Evolutionary conservation across 2,329 filamentous ascomycete species (phyloP).

Genomic region (Colletotrichum echinochloae): DNA sequence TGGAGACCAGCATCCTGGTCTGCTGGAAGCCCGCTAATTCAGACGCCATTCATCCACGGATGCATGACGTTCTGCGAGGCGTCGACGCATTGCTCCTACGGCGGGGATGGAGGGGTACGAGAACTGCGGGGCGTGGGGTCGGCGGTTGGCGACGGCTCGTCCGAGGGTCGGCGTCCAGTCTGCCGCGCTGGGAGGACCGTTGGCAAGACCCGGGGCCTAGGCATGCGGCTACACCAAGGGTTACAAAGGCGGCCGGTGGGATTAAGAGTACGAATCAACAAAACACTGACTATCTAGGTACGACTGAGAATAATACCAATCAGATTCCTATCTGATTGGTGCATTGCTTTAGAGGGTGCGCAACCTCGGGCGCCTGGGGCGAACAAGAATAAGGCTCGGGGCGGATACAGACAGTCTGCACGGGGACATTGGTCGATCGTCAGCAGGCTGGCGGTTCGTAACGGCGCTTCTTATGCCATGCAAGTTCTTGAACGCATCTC

Average conservation of each 20-base stretch:
- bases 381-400: background rate
- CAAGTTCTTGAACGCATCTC: slow-evolving; percentile 18
- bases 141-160: slow-evolving; percentile 29
- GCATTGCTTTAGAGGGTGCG: background rate
- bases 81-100: slow-evolving; percentile 11
- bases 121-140: slow-evolving; percentile 22
- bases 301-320: background rate
- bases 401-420: background rate
- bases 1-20: slow-evolving; percentile 15
- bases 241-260: background rate
- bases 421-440: slow-evolving; percentile 11
- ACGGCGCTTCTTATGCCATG: slow-evolving; percentile 23
- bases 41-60: slow-evolving; percentile 14
- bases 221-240: slow-evolving; percentile 7
- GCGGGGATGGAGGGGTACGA: slow-evolving; percentile 21
- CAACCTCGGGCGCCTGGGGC: background rate
- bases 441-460: slow-evolving; percentile 15
- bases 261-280: background rate
- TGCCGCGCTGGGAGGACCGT: background rate
- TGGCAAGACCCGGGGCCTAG: background rate
- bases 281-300: too few relatives aligned
- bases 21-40: slow-evolving; percentile 14
- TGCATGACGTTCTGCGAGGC: slow-evolving; percentile 29
- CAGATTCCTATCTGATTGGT: background rate
- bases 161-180: slow-evolving; percentile 17